phyloP scores from a whole-genome alignment of 768 basidiomycete genomes.

The Tephrocybe sp. region DNA sequence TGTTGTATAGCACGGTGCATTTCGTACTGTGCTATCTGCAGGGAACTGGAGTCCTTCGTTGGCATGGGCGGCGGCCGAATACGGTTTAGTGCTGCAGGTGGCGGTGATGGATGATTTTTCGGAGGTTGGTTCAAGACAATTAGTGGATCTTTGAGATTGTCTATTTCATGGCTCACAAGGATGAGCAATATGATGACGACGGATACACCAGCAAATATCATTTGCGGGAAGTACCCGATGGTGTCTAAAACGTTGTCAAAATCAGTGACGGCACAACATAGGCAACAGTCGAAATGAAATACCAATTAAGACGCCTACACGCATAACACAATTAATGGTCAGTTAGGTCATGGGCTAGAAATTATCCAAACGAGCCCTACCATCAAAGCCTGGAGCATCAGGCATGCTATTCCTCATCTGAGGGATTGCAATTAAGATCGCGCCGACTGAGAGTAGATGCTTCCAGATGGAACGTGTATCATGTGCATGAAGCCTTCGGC shows the following conservation, averaged over 20 bases:
- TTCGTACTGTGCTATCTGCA: slow-evolving; percentile 36
- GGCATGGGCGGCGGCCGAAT: slow-evolving; percentile 30
- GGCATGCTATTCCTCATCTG: slow-evolving; percentile 55
- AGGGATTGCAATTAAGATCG: slow-evolving; percentile 44
- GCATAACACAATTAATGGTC: neutral
- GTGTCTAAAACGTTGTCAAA: slow-evolving; percentile 33
- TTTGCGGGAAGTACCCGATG: slow-evolving; percentile 60
- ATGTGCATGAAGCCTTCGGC: slow-evolving; percentile 31
- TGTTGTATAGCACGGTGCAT: slow-evolving; percentile 34
- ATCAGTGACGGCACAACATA: neutral
- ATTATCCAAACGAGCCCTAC: slow-evolving; percentile 17
- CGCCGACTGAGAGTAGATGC: slow-evolving; percentile 37
- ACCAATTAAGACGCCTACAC: slow-evolving; percentile 49
- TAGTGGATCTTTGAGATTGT: slow-evolving; percentile 13
- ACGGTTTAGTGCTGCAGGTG: slow-evolving; percentile 15
- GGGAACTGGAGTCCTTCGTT: slow-evolving; percentile 25
- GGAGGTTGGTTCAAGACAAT: neutral
- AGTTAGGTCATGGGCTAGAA: neutral
- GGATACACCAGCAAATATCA: slow-evolving; percentile 43
- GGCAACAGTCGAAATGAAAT: neutral
- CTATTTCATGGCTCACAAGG: slow-evolving; percentile 40
- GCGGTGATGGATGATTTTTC: slow-evolving; percentile 8
- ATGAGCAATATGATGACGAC: slow-evolving; percentile 40
- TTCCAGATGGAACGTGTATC: slow-evolving; percentile 31
- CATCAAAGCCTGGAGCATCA: slow-evolving; percentile 51